Base-by-base conservation (phyloP, 1,139 yeast genomes). In the Ogataea hybrid region DNA sequence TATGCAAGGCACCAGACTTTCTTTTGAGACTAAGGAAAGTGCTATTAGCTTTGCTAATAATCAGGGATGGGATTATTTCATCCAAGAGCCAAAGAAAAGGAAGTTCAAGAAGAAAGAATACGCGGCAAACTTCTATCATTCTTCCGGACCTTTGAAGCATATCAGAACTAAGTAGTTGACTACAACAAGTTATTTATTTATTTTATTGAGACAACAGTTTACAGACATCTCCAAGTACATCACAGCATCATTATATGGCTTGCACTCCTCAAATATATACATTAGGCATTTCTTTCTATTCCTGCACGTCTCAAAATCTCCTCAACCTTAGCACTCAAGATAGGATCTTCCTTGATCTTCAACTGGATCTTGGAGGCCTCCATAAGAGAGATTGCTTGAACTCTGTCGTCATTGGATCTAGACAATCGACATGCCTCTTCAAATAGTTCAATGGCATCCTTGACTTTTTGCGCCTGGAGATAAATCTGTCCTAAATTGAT, bases 361-460 rank as follows among this genome's bases (percentile, higher is more conserved):
- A 79, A 70, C 71, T 86, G 95, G 72, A 85, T 79, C 65, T 84
- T 84, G 40, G 89, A 80, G 49, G 96, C 97, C 68, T 88, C 97
- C 48, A 95, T 94, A 59, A 87, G 86, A 27, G 95, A 84, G 50
- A 89, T 82, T 43, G 96, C 95, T 70, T 89, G 97, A 47, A 85
- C 73, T 70, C 89, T 85, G 70, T 92, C 98, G 51, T 84, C 87
- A 46, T 79, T 73, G 39, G 87, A 77, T 75, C 97, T 84, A 29
- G 96, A 84, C 55, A 89, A 76, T 47, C 75, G 76, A 42, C 94
- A 81, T 46, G 94, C 84, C 61, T 81, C 86, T 69, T 86, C 92
- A 62, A 90, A 89, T 60, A 84, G 76, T 47, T 69, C 69, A 56
- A 87, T 78, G 25, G 98, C 97, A 51, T 85, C 92, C 50, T 84